Evolutionary conservation across 768 basidiomycete species (phyloP), one percentile per base, ranked within the genome.

Genomic region (Udeniomyces megalosporus): DNA sequence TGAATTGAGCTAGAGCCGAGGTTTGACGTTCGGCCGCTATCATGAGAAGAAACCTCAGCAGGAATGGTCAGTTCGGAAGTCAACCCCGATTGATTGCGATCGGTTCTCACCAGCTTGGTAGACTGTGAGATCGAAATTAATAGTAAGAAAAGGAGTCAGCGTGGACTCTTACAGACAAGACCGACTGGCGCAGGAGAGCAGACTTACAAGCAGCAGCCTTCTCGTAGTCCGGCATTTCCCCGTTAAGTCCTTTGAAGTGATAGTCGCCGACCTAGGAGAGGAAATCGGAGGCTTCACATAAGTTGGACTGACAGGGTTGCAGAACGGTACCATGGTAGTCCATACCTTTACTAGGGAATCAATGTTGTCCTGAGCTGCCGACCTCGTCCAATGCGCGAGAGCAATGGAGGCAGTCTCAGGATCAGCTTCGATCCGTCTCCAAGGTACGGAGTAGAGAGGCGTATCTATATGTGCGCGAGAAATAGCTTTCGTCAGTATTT

Each of bases 281-380:
- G 22, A n/a, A 7, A 15, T 32, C 3, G 8, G 42, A n/a, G 20
- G 11, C 3, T 10, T 57, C 24, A 42, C 24, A 17, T 15, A n/a
- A n/a, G 12, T 46, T 4, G 17, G 22, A 7, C 31, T 34, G 24
- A 45, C 28, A 51, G n/a, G 28, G 15, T 20, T 6, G 2, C 38
- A 42, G 10, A 8, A 42, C 38, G 10, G 38, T 17, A 42, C 17
- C 7, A 32, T 17, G 22, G 29, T 8, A 2, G 24, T 17, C 44
- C 57, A 46, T 4, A 96, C 91, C 78, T 96, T 99, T 65, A 99
- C 90, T 62, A 97, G 78, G 12, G 95, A 85, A 70, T 99, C 95
- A n/a, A 95, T 80, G 69, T 99, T 92, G 58, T 85, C 83, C 71
- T 99, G 95, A 2, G 81, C 83, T 10, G 93, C 91, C 3, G 92